Base-by-base conservation (phyloP, 148 eudicot genomes). In the Rhododendron williamsianum region DNA sequence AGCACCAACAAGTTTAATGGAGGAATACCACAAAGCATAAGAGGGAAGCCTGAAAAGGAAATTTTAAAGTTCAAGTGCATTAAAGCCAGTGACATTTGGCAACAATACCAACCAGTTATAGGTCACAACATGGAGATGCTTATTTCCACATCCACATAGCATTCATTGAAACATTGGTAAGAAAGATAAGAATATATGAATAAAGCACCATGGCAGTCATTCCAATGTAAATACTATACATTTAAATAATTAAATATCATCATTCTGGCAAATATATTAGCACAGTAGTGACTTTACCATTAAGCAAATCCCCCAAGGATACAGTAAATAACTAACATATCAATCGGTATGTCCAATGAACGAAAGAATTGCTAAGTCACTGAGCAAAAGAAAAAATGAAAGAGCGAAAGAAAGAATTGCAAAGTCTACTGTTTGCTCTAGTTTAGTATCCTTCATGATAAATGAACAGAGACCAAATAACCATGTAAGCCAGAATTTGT, bases 1-100 rank as follows among this genome's bases (percentile, higher is more conserved):
- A 89, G 48, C 84, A 76, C 51, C 23, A 35, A 54, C 33, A 73
- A 82, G 76, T 30, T 71, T 71, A 69, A 19, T 12, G 30, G 51
- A 72, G 49, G 4, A 41, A 80, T 35, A 45, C 11, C 16, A 60
- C 35, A 82, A 15, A 51, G 63, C 73, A 52, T 49, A 21, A 18
- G 41, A 76, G 73, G 78, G 54, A 45, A 69, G 35, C 54, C 16
- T 49, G 15, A 38, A 15, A 45, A 27, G 27, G 33, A 51, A 73
- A 11, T 38, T 38, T 52, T 41, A 35, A 35, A 52, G 12, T 52
- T 51, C 8, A 27, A 23, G 2, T 15, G 16, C 12, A 27, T 7
- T 77, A 77, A 9, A 77, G 30, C 45, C 23, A 23, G 30, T 49
- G 13, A 30, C 65, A 80, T 27, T 80, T 52, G n/a, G 65, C 6